Evolutionary conservation across 768 basidiomycete genomes (phyloP), one percentile per base, ranked within the genome.

Genomic region (Clathrus columnatus): DNA sequence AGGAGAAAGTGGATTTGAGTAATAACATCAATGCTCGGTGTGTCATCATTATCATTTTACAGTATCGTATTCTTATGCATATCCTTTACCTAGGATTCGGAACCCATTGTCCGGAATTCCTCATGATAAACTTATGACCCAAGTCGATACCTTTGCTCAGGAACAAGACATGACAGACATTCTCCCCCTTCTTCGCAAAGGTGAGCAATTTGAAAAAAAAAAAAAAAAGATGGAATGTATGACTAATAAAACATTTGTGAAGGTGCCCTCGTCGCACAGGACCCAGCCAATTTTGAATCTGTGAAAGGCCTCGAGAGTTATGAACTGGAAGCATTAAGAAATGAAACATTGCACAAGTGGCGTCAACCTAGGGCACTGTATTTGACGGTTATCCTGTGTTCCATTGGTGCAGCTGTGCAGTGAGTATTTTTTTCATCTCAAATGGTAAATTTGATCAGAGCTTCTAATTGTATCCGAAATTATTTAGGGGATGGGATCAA

Each of bases 401-500:
- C 65, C 26, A 60, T 66, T 50, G 64, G 64, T n/a, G 64, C 62
- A 4, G 62, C 61, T 26, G 60, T 61, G 7, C 61, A 64, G 52
- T 63, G 43, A 21, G 59, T 59, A 32, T 43, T 50, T 46, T 48
- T 17, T 23, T 50, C n/a, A 55, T 30, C 17, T n/a, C 27, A 7
- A n/a, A 21, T 21, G 26, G 29, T 17, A 30, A 16, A 24, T 18
- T 28, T 5, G 28, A 30, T 30, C 14, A 6, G 20, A 10, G 23
- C 27, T 18, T 51, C 30, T 48, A 24, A 57, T 32, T 10, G n/a
- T 24, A 24, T 57, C 18, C 8, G 18, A 20, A 16, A 11, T 43
- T 53, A 8, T 11, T 17, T 29, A 61, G 60, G 28, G 80, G 80
- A 23, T 81, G 79, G 82, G 82, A 83, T 69, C 80, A 83, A 63